Conservation (phyloP, 2,329 filamentous ascomycete species). For the Botryotinia narcissicola region DNA sequence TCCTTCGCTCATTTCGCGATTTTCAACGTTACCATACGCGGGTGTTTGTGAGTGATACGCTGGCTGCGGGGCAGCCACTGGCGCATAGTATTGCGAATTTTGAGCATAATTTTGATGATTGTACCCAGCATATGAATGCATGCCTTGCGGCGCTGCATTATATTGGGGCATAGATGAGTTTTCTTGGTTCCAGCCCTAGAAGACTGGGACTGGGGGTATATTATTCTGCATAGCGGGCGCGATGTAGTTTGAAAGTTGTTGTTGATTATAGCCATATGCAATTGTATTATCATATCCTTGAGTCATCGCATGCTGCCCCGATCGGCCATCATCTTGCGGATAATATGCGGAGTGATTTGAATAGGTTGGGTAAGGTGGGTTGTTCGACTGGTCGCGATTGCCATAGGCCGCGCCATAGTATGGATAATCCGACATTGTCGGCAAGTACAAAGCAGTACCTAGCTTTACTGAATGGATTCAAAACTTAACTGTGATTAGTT, state of each 20-base stretch:
- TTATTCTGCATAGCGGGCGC: constrained; percentile 31
- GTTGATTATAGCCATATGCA: constrained; percentile 36
- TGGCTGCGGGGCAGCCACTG: constrained; percentile 12
- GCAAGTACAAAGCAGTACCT: constrained; percentile 1
- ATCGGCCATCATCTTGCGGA: constrained; percentile 30
- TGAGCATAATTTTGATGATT: constrained; percentile 30
- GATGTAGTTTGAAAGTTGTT: constrained; percentile 32
- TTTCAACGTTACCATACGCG: constrained; percentile 49
- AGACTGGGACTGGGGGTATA: constrained; percentile 36
- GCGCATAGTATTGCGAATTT: constrained; percentile 23
- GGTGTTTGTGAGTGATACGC: constrained; percentile 16
- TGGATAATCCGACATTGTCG: constrained; percentile 49
- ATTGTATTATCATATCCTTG: constrained; percentile 32
- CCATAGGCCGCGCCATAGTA: constrained; percentile 42
- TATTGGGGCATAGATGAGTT: constrained; percentile 27
- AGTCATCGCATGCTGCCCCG: constrained; percentile 28
- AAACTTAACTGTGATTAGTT: constrained; percentile 12
- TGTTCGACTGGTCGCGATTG: constrained; percentile 30
- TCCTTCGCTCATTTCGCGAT: constrained; percentile 74
- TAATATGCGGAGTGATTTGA: constrained; percentile 31
- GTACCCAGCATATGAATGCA: constrained; percentile 26
- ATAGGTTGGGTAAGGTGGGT: constrained; percentile 30
- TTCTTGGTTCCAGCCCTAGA: constrained; percentile 37
- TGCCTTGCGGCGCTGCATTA: constrained; percentile 28
- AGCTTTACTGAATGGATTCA: constrained; percentile 1